A percentile compares a stretch with the other conserved stretches of the same genome.
These are phyloP conservation scores for Talaromyces thailandensis DNA, from an alignment of 495 filamentous ascomycete species.

Conservation along the genomic window DNA sequence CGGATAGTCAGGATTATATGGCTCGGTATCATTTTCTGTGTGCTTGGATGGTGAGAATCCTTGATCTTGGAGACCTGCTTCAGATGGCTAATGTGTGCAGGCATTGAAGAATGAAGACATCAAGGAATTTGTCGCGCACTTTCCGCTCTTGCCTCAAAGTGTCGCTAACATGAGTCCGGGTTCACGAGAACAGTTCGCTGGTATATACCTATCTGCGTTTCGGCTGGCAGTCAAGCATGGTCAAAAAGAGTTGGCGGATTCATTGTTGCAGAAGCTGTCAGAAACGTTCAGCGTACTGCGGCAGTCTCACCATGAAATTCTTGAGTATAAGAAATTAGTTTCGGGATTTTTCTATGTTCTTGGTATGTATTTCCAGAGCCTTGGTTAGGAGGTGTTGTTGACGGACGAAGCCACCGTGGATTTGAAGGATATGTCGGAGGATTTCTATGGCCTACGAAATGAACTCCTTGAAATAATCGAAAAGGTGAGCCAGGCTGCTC, in stretches of 20 bases:
- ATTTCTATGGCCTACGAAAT: background rate
- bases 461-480: conserved; percentile 6
- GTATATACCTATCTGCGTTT: conserved; percentile 67
- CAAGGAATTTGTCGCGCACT: conserved; percentile 73
- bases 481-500: conserved; percentile 5
- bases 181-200: conserved; percentile 55
- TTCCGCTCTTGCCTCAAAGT: conserved; percentile 42
- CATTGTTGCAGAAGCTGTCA: conserved; percentile 69
- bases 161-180: conserved; percentile 32
- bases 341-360: background rate
- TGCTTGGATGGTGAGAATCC: conserved; percentile 49
- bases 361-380: background rate
- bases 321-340: conserved; percentile 15
- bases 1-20: conserved; percentile 7
- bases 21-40: conserved; percentile 62
- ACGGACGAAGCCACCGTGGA: background rate
- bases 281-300: conserved; percentile 48
- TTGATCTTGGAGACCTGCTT: background rate
- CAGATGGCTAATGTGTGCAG: conserved; percentile 25
- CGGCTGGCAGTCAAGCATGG: conserved; percentile 42
- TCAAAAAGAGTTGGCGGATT: conserved; percentile 46
- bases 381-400: background rate
- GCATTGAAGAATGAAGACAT: conserved; percentile 61
- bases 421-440: background rate
- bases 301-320: conserved; percentile 40